A percentile compares a stretch with the other conserved stretches of the same genome.
phyloP scores from a whole-genome alignment of 495 filamentous ascomycete genomes.

The Neurospora intermedia region DNA sequence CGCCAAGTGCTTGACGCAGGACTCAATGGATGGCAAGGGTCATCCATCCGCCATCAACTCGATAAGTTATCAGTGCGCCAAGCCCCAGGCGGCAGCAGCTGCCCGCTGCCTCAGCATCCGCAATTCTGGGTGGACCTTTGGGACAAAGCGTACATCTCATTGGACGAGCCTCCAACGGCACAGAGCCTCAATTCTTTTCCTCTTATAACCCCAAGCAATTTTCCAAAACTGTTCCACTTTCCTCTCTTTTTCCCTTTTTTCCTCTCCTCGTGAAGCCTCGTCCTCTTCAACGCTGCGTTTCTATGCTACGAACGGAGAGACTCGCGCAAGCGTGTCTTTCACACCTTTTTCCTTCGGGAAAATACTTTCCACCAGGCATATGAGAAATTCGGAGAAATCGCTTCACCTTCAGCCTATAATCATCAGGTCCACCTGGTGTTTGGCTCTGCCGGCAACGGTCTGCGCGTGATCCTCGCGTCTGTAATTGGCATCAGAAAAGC shows the following conservation, averaged over 20 bases:
- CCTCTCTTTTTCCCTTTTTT: constrained; percentile 25
- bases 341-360: not conserved
- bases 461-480: constrained; percentile 76
- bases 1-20: not conserved
- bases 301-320: constrained; percentile 91
- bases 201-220: constrained; percentile 20
- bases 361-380: constrained; percentile 49
- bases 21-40: not conserved
- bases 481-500: constrained; percentile 99
- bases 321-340: constrained; percentile 28
- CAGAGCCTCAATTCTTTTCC: constrained; percentile 9
- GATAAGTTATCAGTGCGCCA: not conserved
- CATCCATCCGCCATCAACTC: not conserved
- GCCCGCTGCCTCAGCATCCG: not conserved
- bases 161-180: not conserved
- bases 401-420: constrained; percentile 47
- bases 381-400: constrained; percentile 99
- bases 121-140: not conserved
- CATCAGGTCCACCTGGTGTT: constrained; percentile 19
- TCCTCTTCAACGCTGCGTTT: constrained; percentile 98
- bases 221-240: constrained; percentile 4
- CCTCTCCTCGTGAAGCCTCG: constrained; percentile 57
- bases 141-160: not conserved
- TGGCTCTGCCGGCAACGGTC: constrained; percentile 79
- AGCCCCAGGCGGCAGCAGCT: not conserved